Base-by-base conservation (phyloP, 768 basidiomycete genomes). In the Tylopilus sp. region DNA sequence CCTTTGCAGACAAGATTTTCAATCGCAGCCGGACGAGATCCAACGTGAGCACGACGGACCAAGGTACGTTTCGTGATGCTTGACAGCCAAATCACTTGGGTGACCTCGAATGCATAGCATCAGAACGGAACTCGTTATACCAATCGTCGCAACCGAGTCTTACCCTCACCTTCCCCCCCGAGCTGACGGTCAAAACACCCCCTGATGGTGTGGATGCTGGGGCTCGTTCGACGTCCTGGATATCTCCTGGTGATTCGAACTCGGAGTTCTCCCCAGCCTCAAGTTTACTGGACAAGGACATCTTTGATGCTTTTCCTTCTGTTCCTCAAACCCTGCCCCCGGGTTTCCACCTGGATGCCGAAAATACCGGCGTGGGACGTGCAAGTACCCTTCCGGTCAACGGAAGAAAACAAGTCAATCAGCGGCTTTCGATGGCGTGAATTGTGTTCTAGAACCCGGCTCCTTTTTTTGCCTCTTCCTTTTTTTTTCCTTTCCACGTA, bases 231-330 rank as follows among this genome's bases (percentile, higher is more conserved):
- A 55, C 64, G 4, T 80, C 82, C 3, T 79, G 77, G 76, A 66
- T 73, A 51, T 82, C 79, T 67, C 77, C 26, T 50, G 69, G 17
- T 63, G 66, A 73, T 33, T 72, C 75, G 3, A 73, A 60, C 50
- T 40, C 70, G 63, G 53, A 70, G 72, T 56, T 80, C 73, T 54
- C 80, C 70, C 44, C 66, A 15, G 41, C 58, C 0, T 56, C 67
- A 2, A 69, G 69, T 57, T 28, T 60, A 22, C 77, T 88, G 39
- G 83, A 85, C 60, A 71, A 73, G 53, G 79, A 79, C 11, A 68
- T 86, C 21, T 86, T 83, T 56, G 86, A 88, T 51, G 78, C 84
- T 7, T 88, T 89, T 67, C 88, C 88, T 21, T 78, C 79, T 30
- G 86, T 88, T 6, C 86, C 87, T 2, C 71, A 76, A 42, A 73